Evolutionary conservation across 2,329 filamentous ascomycete species (phyloP).

Genomic region (Trichoderma sp.): DNA sequence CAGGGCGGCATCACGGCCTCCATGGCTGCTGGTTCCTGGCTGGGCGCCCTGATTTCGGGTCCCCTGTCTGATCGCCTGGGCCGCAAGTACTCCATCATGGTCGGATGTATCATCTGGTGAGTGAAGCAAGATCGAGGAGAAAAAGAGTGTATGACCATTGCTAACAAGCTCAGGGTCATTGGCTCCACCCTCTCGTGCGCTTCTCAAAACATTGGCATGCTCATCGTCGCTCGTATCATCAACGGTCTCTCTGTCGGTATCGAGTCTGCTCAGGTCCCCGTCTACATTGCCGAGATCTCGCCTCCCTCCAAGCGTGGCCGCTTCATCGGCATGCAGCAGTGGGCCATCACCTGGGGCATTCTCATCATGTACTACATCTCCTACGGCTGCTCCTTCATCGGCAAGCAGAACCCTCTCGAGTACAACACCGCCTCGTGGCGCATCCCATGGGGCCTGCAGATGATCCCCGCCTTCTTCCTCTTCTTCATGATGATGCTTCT

Average conservation of each 20-base stretch:
- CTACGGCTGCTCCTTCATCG: constrained; percentile 64
- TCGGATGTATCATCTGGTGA: constrained; percentile 55
- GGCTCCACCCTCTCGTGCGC: constrained; percentile 52
- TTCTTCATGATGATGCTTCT: constrained; percentile 62
- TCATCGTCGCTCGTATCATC: constrained; percentile 61
- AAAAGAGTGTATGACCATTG: background rate
- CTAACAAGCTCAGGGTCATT: constrained; percentile 44
- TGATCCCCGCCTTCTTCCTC: constrained; percentile 62
- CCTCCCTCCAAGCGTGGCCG: constrained; percentile 58
- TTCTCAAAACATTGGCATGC: constrained; percentile 51
- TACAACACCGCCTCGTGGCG: constrained; percentile 61
- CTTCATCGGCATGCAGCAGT: constrained; percentile 73
- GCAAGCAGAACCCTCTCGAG: constrained; percentile 36
- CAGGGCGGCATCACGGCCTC: constrained; percentile 57
- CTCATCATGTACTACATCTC: constrained; percentile 71
- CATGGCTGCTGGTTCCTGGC: constrained; percentile 55
- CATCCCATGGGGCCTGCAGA: constrained; percentile 66
- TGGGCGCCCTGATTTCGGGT: constrained; percentile 53
- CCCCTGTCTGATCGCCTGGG: constrained; percentile 53
- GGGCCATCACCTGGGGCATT: constrained; percentile 69
- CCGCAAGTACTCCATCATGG: constrained; percentile 54
- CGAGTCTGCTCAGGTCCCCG: constrained; percentile 66
- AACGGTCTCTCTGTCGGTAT: constrained; percentile 70
- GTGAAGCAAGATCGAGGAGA: constrained; percentile 29
- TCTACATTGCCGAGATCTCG: constrained; percentile 69